Percentiles rank a stretch among this genome's conserved stretches.
phyloP scores from a whole-genome alignment of 176 grass and related monocot species.

The Puya raimondii region DNA sequence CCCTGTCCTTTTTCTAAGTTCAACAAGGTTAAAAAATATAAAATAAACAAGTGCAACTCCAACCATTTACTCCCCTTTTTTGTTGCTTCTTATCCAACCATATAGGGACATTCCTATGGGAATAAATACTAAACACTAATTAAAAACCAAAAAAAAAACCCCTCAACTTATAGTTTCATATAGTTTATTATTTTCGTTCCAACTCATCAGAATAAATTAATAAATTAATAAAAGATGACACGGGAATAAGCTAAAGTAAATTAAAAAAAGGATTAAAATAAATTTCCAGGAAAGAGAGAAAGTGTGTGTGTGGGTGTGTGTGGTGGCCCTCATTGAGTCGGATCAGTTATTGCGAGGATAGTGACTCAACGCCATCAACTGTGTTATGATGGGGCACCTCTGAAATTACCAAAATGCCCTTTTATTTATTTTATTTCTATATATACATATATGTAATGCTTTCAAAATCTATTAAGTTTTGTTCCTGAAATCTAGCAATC shows the following conservation, averaged over 20 bases:
- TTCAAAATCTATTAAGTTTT: background rate
- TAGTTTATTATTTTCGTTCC: too few species aligned
- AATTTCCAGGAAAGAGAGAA: too few species aligned
- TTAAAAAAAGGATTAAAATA: too few species aligned
- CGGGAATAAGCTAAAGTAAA: too few species aligned
- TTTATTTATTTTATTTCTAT: background rate
- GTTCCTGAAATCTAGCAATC: constrained; percentile 9
- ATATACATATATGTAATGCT: background rate
- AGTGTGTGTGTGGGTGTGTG: too few species aligned
- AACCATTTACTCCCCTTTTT: background rate
- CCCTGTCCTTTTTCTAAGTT: background rate
- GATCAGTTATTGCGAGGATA: constrained; percentile 8
- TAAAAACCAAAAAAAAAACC: too few species aligned
- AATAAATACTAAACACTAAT: too few species aligned
- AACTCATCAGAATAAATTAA: too few species aligned
- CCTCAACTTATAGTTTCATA: too few species aligned
- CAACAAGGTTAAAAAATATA: background rate
- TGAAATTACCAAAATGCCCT: background rate
- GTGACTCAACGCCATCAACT: background rate
- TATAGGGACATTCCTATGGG: background rate
- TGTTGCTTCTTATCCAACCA: background rate
- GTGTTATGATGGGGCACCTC: background rate
- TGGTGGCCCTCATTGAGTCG: background rate
- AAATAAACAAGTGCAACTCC: background rate
- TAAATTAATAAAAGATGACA: too few species aligned